Evolutionary conservation across 148 eudicot genomes (phyloP).

Genomic region (Vaccinium darrowii): DNA sequence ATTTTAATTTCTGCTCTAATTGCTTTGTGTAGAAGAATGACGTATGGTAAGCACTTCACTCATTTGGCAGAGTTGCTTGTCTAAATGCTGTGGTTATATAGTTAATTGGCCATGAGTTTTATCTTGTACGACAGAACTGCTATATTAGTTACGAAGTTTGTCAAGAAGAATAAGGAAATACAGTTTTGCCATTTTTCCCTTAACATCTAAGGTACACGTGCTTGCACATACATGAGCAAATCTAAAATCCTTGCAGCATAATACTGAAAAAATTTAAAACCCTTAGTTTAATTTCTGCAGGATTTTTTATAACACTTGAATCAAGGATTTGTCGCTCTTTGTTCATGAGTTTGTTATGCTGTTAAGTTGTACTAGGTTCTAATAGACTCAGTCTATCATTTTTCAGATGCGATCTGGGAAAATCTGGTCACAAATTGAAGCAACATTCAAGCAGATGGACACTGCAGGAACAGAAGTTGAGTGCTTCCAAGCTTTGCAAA

Average conservation of each 20-base stretch:
- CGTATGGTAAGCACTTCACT: background rate
- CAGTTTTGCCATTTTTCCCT: background rate
- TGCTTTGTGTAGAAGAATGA: background rate
- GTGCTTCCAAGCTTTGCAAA: slow-evolving; percentile 85
- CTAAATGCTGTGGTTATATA: background rate
- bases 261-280: background rate
- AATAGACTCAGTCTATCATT: slow-evolving; percentile 13
- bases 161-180: background rate
- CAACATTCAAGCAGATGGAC: slow-evolving; percentile 90
- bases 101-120: background rate
- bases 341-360: background rate
- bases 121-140: background rate
- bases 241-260: background rate
- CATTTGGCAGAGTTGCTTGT: background rate
- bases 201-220: background rate
- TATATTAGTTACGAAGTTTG: background rate
- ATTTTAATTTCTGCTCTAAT: background rate
- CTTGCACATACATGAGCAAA: background rate
- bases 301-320: background rate
- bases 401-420: slow-evolving; percentile 73
- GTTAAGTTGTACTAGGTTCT: slow-evolving; percentile 11
- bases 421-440: slow-evolving; percentile 79
- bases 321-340: background rate
- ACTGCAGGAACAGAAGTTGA: slow-evolving; percentile 88
- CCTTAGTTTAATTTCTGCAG: background rate